A percentile compares a stretch with the other conserved stretches of the same genome.
Evolutionary conservation across 1,284 basidiomycete species (phyloP).

Genomic region (Pascua sp.): DNA sequence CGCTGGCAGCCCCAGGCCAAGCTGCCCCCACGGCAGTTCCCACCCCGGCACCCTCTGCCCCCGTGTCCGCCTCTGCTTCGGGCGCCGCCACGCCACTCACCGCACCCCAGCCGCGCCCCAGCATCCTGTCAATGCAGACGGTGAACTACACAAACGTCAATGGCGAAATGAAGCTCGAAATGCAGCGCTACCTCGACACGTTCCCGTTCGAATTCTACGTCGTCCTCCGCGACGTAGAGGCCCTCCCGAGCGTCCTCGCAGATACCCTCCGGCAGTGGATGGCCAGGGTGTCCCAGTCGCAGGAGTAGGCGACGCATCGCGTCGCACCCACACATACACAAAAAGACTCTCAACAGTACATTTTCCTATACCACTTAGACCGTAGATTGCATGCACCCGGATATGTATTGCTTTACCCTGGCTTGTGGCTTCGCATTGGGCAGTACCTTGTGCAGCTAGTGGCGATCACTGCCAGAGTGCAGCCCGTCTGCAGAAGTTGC

Average conservation of each 20-base stretch:
- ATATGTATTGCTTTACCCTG: too few species aligned
- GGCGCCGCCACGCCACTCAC: conserved; percentile 9
- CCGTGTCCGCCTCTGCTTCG: conserved; percentile 11
- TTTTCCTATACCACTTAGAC: not conserved
- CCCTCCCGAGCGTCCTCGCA: conserved; percentile 86
- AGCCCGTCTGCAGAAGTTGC: too few species aligned
- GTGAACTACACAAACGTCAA: conserved; percentile 82
- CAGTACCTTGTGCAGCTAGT: too few species aligned
- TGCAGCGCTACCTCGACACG: conserved; percentile 86
- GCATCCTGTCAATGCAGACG: conserved; percentile 87
- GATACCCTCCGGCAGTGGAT: conserved; percentile 82
- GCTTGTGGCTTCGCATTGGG: too few species aligned
- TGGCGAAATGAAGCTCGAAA: conserved; percentile 80
- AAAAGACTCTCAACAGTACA: too few species aligned
- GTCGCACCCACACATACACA: not conserved
- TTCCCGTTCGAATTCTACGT: conserved; percentile 99
- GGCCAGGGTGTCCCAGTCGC: conserved; percentile 45
- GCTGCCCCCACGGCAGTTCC: not conserved
- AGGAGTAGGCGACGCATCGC: conserved; percentile 31
- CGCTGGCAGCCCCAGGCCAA: conserved; percentile 51
- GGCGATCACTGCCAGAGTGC: too few species aligned
- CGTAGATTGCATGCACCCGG: not conserved
- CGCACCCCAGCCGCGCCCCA: conserved; percentile 21
- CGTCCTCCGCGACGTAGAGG: conserved; percentile 83
- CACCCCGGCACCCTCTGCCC: conserved; percentile 30